These are phyloP conservation scores for Lathyrus tuberosus DNA, from an alignment of 306 rosid genomes.

Conservation along the genomic window DNA sequence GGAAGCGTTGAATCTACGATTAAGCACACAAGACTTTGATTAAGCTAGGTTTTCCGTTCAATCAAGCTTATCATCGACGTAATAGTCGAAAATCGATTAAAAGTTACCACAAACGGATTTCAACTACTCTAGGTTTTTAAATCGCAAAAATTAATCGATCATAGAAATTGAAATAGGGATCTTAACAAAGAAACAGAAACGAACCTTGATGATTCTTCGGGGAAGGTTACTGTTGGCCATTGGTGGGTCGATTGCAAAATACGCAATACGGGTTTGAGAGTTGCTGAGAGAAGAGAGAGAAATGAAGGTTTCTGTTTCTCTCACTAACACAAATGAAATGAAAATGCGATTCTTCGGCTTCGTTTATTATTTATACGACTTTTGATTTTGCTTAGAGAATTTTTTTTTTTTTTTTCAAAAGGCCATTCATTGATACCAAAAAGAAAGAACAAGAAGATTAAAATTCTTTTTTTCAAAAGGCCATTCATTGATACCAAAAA, in stretches of 20 bases:
- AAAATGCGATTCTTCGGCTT: not conserved
- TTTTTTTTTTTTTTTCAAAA: no score
- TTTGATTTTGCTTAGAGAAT: no score
- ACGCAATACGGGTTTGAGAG: conserved; percentile 63
- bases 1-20: not conserved
- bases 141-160: conserved; percentile 37
- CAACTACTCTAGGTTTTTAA: not conserved
- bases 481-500: no score
- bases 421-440: no score
- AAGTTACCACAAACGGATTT: not conserved
- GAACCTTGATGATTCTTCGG: conserved; percentile 82
- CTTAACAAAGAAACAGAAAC: conserved; percentile 41
- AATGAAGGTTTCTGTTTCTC: conserved; percentile 40
- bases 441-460: no score
- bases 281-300: conserved; percentile 39
- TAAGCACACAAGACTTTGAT: conserved; percentile 5
- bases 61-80: not conserved
- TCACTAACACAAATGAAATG: conserved; percentile 34
- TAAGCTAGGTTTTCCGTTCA: not conserved
- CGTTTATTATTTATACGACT: no score
- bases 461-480: no score
- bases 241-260: conserved; percentile 60
- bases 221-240: conserved; percentile 98
- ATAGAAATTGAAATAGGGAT: conserved; percentile 54
- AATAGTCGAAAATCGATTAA: conserved; percentile 3